Conservation (phyloP, 192 early-diverging fungal species). For the Backusella tuberculispora region DNA sequence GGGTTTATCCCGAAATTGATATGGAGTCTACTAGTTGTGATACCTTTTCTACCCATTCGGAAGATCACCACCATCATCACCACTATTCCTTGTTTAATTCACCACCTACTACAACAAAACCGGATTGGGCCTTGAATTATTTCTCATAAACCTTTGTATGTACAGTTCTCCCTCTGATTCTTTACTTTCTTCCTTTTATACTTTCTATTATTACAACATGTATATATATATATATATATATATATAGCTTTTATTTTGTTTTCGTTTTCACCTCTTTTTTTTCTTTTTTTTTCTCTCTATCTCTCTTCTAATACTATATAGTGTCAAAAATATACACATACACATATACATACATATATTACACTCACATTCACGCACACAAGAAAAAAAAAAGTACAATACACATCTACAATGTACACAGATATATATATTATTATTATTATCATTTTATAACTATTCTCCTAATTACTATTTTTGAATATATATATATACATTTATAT, state of each 20-base stretch:
- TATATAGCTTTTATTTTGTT: neutral
- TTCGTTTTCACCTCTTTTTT: too few species aligned
- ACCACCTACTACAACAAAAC: neutral
- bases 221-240: neutral
- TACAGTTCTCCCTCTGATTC: neutral
- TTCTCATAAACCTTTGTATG: neutral
- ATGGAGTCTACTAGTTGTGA: slow-evolving; percentile 4
- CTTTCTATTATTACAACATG: neutral
- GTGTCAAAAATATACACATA: neutral
- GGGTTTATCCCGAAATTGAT: slow-evolving; percentile 4
- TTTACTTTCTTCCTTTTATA: neutral
- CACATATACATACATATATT: neutral
- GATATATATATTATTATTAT: neutral
- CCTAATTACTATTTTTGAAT: neutral
- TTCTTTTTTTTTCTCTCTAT: neutral
- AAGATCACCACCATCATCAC: slow-evolving; percentile 1
- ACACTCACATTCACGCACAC: neutral
- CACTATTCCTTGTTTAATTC: slow-evolving; percentile 8
- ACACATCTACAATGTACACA: neutral
- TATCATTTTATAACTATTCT: neutral
- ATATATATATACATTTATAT: neutral
- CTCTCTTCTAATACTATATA: neutral
- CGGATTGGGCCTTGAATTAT: slow-evolving; percentile 1
- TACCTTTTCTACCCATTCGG: slow-evolving; percentile 9
- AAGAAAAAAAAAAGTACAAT: too few species aligned